phyloP scores from a whole-genome alignment of 1,284 basidiomycete species.

The Cystobasidium pallidum region DNA sequence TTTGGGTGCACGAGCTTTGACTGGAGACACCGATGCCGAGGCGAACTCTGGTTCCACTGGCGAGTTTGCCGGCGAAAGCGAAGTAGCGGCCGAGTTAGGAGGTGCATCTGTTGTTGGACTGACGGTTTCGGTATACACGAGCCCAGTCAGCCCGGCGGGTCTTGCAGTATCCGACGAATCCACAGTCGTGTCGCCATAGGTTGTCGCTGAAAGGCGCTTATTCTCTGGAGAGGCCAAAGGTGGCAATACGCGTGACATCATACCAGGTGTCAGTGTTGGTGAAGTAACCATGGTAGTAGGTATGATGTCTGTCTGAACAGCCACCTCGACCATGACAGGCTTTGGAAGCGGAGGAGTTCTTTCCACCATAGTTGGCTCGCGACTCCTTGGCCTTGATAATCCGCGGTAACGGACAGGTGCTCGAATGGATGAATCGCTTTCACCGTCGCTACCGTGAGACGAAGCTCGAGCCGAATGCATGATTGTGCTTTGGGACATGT shows the following conservation, averaged over 20 bases:
- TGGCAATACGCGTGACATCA: constrained; percentile 1
- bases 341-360: constrained; percentile 1
- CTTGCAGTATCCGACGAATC: constrained; percentile 14
- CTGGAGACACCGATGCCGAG: constrained; percentile 21
- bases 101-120: constrained; percentile 4
- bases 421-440: constrained; percentile 62
- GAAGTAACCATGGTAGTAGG: constrained; percentile 27
- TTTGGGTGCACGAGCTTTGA: constrained; percentile 25
- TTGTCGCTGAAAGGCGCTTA: constrained; percentile 25
- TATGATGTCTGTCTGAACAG: constrained; percentile 34
- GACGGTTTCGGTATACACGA: constrained; percentile 19
- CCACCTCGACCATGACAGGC: constrained; percentile 37
- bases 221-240: neutral
- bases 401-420: constrained; percentile 58
- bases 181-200: constrained; percentile 24
- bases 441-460: constrained; percentile 63
- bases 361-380: constrained; percentile 32
- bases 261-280: constrained; percentile 7
- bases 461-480: constrained; percentile 25
- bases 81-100: constrained; percentile 11
- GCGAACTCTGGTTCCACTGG: neutral
- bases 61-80: constrained; percentile 1
- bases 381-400: constrained; percentile 10
- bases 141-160: constrained; percentile 14
- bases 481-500: constrained; percentile 39